phyloP scores from a whole-genome alignment of 1,284 basidiomycete species.

The Naganishia sp. region DNA sequence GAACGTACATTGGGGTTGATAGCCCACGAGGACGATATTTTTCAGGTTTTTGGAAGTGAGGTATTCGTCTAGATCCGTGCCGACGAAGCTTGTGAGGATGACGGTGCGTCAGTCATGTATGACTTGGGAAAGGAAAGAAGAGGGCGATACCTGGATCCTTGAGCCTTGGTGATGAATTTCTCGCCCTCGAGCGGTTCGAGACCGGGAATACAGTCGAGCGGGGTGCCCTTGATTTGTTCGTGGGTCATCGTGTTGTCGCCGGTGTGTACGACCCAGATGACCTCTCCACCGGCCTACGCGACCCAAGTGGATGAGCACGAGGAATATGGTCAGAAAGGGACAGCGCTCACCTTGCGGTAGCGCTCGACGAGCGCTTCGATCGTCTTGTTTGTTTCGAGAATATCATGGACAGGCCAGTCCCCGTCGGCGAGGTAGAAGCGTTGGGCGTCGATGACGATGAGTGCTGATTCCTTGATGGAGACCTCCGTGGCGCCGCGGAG shows the following conservation, averaged over 20 bases:
- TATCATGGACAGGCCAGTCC: constrained; percentile 21
- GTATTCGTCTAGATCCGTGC: constrained; percentile 21
- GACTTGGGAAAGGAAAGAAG: background rate
- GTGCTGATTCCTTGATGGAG: constrained; percentile 19
- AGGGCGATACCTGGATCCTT: constrained; percentile 8
- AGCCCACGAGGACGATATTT: constrained; percentile 22
- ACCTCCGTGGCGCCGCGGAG: background rate
- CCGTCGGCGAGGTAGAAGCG: constrained; percentile 20
- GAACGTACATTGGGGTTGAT: constrained; percentile 25
- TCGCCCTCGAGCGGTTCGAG: constrained; percentile 1
- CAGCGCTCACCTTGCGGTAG: constrained; percentile 10
- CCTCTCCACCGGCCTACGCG: background rate
- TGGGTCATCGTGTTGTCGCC: constrained; percentile 10
- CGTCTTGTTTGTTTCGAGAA: constrained; percentile 16
- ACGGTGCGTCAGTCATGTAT: background rate
- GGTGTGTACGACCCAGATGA: constrained; percentile 12
- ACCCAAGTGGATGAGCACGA: background rate
- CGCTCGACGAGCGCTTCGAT: constrained; percentile 9
- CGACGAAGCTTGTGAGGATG: background rate
- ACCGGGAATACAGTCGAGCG: constrained; percentile 16
- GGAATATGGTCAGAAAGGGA: background rate
- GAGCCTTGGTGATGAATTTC: constrained; percentile 23
- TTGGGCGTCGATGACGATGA: constrained; percentile 24
- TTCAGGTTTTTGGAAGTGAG: constrained; percentile 14
- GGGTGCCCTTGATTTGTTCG: constrained; percentile 4